Conservation (phyloP, 2,329 filamentous ascomycete genomes). For the Xylariaceae sp. region DNA sequence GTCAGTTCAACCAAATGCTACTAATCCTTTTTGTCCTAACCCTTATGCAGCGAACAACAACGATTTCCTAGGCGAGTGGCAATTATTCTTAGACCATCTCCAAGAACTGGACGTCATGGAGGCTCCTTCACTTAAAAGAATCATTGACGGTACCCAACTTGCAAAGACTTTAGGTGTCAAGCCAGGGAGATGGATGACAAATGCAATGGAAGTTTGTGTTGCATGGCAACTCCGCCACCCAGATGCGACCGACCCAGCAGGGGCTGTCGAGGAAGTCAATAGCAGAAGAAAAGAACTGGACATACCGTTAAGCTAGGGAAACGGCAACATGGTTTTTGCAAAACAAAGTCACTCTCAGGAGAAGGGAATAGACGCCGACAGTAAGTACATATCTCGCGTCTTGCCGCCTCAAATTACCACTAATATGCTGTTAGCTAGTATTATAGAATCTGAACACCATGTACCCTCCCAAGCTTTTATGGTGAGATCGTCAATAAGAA, state of each 20-base stretch:
- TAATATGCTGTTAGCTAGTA: no score
- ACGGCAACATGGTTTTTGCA: background rate
- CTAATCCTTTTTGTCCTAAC: slow-evolving; percentile 17
- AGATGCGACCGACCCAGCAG: slow-evolving; percentile 61
- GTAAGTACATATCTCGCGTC: background rate
- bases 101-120: slow-evolving; percentile 61
- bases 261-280: slow-evolving; percentile 65
- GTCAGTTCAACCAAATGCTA: slow-evolving; percentile 43
- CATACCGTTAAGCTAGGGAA: slow-evolving; percentile 40
- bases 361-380: background rate
- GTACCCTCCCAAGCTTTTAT: no score
- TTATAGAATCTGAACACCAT: no score
- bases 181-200: slow-evolving; percentile 83
- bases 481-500: no score
- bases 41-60: slow-evolving; percentile 29
- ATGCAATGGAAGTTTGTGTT: slow-evolving; percentile 78
- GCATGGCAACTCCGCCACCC: slow-evolving; percentile 90
- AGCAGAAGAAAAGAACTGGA: slow-evolving; percentile 58
- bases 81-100: slow-evolving; percentile 61
- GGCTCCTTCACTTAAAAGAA: slow-evolving; percentile 61
- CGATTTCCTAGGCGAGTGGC: slow-evolving; percentile 57
- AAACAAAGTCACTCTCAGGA: background rate
- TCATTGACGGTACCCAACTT: slow-evolving; percentile 79
- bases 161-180: slow-evolving; percentile 70
- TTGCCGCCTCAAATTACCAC: no score